These are phyloP conservation scores for Flaveria ramosissima DNA, from an alignment of 129 eudicot species.

Conservation along the genomic window DNA sequence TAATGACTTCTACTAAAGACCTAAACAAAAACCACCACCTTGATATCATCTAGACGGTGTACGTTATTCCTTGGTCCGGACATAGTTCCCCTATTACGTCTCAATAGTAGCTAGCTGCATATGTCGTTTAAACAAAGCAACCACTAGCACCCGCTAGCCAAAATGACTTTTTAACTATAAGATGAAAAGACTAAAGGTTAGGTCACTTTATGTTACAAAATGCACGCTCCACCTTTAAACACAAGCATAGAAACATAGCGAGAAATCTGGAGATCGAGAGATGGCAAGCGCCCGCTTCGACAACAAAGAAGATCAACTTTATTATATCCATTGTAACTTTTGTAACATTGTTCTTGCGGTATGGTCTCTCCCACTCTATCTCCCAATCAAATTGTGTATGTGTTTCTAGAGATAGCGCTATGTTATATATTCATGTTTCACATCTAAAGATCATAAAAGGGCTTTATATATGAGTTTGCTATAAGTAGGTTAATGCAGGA, in stretches of 20 bases:
- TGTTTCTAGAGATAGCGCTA: not conserved
- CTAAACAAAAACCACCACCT: not conserved
- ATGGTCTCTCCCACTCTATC: conserved; percentile 10
- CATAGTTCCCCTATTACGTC: not conserved
- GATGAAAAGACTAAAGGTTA: not conserved
- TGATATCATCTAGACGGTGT: not conserved
- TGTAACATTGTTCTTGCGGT: conserved; percentile 97
- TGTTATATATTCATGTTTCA: no score
- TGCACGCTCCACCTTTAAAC: not conserved
- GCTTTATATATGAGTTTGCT: not conserved
- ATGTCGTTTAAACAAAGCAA: conserved; percentile 1
- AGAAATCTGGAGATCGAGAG: conserved; percentile 10
- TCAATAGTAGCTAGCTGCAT: not conserved
- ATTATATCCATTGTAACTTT: conserved; percentile 94
- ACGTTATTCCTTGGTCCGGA: not conserved
- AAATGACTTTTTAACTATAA: not conserved
- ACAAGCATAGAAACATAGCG: not conserved
- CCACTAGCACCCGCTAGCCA: not conserved
- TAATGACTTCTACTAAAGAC: not conserved
- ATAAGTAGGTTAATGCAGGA: not conserved
- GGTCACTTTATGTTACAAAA: not conserved
- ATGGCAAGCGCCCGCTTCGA: conserved; percentile 45
- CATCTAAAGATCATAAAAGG: not conserved
- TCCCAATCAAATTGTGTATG: not conserved
- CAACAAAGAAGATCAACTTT: conserved; percentile 62